phyloP scores from a whole-genome alignment of 805 yeast species.

The Zygotorulaspora sp. region DNA sequence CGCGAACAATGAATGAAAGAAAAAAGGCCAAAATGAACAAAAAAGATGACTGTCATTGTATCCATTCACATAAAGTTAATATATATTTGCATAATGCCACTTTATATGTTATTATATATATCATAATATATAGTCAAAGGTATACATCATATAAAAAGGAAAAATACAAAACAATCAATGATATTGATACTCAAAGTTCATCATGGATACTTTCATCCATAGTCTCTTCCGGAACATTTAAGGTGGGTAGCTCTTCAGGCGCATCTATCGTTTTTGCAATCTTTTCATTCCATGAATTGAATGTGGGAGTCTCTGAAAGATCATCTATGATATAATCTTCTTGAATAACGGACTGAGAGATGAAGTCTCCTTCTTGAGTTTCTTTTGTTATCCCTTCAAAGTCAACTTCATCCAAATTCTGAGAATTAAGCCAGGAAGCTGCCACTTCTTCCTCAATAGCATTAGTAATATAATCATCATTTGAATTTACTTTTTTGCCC shows the following conservation, averaged over 20 bases:
- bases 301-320: not conserved
- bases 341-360: no score
- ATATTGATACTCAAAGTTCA: slow-evolving; percentile 5
- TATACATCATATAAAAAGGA: no score
- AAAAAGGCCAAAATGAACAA: not conserved
- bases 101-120: no score
- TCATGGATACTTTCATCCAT: slow-evolving; percentile 7
- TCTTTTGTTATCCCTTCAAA: not conserved
- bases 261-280: not conserved
- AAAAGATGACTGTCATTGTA: not conserved
- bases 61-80: not conserved
- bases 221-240: slow-evolving; percentile 2
- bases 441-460: no score
- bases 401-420: no score
- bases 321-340: no score
- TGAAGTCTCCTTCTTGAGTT: not conserved
- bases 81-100: not conserved
- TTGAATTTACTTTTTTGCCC: no score
- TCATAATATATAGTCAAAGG: no score
- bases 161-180: no score
- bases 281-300: not conserved
- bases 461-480: no score
- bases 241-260: slow-evolving; percentile 1
- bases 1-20: not conserved
- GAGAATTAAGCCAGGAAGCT: no score